Conservation (phyloP, 768 basidiomycete genomes). For the Tylopilus felleus region DNA sequence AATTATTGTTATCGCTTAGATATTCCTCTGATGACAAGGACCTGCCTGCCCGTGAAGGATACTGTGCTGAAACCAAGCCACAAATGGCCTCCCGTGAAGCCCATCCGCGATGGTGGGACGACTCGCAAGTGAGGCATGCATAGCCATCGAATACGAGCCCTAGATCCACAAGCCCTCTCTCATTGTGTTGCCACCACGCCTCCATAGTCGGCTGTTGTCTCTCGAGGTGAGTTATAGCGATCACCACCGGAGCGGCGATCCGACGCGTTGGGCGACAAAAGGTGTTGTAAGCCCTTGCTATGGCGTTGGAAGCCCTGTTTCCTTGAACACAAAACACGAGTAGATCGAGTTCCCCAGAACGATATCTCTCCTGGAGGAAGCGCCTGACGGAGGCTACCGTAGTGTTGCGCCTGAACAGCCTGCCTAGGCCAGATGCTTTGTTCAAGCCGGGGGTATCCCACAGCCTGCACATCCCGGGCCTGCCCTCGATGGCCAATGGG, state of each 20-base stretch:
- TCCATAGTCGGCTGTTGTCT: constrained; percentile 29
- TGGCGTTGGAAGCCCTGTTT: constrained; percentile 11
- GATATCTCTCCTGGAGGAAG: constrained; percentile 33
- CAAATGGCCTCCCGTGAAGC: constrained; percentile 18
- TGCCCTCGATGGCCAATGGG: constrained; percentile 16
- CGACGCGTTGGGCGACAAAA: constrained; percentile 35
- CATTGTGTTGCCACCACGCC: constrained; percentile 32
- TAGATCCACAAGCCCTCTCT: constrained; percentile 10
- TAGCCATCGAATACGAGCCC: constrained; percentile 28
- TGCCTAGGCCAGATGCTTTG: neutral
- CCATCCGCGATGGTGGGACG: constrained; percentile 14
- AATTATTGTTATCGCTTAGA: neutral
- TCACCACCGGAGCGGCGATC: constrained; percentile 32
- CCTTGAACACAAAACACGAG: constrained; percentile 24
- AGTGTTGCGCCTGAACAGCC: constrained; percentile 7
- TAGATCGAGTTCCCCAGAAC: constrained; percentile 18
- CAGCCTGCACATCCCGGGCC: constrained; percentile 15
- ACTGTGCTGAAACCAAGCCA: constrained; percentile 9
- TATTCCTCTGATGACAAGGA: constrained; percentile 8
- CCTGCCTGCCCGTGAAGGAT: neutral
- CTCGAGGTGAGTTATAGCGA: constrained; percentile 40
- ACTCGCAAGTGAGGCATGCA: constrained; percentile 27
- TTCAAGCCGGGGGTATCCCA: constrained; percentile 36
- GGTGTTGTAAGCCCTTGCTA: constrained; percentile 14
- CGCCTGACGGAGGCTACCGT: constrained; percentile 12